Evolutionary conservation across 2,329 filamentous ascomycete species (phyloP), one percentile per base, ranked within the genome.

Genomic region (Colletotrichum lentis): DNA sequence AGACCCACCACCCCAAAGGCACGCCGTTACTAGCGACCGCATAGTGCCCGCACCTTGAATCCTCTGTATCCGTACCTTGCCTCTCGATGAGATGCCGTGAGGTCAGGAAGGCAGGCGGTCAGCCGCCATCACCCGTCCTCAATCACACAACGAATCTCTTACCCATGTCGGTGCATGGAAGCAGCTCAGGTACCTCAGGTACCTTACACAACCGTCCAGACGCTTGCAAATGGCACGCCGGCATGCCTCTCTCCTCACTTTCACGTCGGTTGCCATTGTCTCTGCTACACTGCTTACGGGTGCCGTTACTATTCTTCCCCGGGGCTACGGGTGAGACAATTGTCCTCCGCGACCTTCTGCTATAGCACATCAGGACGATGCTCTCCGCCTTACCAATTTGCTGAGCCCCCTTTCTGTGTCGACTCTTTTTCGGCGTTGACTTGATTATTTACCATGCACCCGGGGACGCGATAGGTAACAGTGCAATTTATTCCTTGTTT

Each of bases 151-250:
- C 55, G 46, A 20, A n/a, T 39, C 53, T 37, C 55, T 46, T n/a
- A 60, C 20, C 57, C 57, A 67, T 67, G 67, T 69, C 63, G 64
- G 57, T 67, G 63, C 62, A 53, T 58, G 14, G 16, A 54, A 69
- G 46, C 39, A 44, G 46, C 27, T 67, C 63, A 67, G 63, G 63
- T 63, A 67, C 24, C 24, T 24, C 4, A n/a, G n/a, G n/a, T n/a
- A n/a, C 67, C 67, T 63, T 69, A 57, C 67, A 67, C 67, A 68
- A 50, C 62, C 66, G 62, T 55, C 50, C 50, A 31, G 20, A 65
- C 14, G 41, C 43, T 43, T 31, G 27, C 55, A 27, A 66, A 69
- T 65, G 31, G 54, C 50, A 52, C 56, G 20, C 50, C 41, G n/a
- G 66, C 12, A 41, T 49, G 16, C 22, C 43, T 35, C 35, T n/a